Percentiles rank a stretch among this genome's conserved stretches.
Evolutionary conservation across 495 filamentous ascomycete species (phyloP).

Genomic region (Rhizodiscina lignyota): DNA sequence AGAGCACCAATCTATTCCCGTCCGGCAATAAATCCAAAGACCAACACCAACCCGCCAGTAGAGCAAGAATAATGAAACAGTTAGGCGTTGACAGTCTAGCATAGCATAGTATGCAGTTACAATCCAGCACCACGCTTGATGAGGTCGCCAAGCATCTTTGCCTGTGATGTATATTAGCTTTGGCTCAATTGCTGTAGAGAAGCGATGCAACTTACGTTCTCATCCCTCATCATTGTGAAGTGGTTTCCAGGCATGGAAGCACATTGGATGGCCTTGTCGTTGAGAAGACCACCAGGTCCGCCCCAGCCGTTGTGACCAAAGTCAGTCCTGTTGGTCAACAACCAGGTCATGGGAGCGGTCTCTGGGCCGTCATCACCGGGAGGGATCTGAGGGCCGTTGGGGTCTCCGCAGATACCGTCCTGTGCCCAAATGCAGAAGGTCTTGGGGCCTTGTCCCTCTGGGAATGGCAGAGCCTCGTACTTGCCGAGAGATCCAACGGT

Average conservation of each 20-base stretch:
- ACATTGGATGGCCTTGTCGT: slow-evolving; percentile 42
- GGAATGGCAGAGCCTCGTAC: slow-evolving; percentile 45
- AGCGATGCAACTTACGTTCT: slow-evolving; percentile 26
- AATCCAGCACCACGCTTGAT: slow-evolving; percentile 14
- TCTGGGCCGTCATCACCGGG: slow-evolving; percentile 29
- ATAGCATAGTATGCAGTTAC: too few relatives aligned
- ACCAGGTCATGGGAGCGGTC: slow-evolving; percentile 61
- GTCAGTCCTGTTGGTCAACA: slow-evolving; percentile 61
- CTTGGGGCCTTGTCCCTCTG: slow-evolving; percentile 35
- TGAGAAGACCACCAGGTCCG: slow-evolving; percentile 49
- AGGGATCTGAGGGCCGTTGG: slow-evolving; percentile 45
- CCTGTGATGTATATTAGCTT: slow-evolving; percentile 12
- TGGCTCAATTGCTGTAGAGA: neutral
- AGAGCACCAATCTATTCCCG: too few relatives aligned
- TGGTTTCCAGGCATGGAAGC: slow-evolving; percentile 51
- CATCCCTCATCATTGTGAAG: slow-evolving; percentile 54
- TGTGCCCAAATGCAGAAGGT: slow-evolving; percentile 63
- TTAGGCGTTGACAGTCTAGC: too few relatives aligned
- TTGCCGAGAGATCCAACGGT: slow-evolving; percentile 59
- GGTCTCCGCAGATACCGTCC: slow-evolving; percentile 61
- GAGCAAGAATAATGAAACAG: too few relatives aligned
- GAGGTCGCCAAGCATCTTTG: slow-evolving; percentile 16
- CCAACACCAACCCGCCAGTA: too few relatives aligned
- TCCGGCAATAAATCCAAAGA: too few relatives aligned
- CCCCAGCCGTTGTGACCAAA: slow-evolving; percentile 68